Evolutionary conservation across 208 protist species (phyloP), one percentile per base, ranked within the genome.

Genomic region (Crithidia bombi): DNA sequence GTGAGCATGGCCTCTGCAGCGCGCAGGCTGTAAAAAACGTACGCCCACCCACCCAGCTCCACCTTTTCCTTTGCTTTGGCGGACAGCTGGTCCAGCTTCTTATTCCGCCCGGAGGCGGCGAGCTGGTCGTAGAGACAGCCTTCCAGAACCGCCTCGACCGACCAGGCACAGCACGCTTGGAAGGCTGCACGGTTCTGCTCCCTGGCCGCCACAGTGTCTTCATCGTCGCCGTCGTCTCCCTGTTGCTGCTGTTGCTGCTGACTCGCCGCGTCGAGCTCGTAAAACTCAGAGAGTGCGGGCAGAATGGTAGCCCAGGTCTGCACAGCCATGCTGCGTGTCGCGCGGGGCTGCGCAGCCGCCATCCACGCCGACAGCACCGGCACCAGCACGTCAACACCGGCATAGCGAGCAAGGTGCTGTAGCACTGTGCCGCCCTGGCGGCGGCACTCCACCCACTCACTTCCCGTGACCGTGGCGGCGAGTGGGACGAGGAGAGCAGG

Each of bases 1-100:
- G 56, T 65, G 5, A 80, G 64, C 49, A 95, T 81, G 14, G 80
- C 69, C 72, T 97, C 89, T 11, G 85, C 73, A 32, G 80, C 87
- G 14, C 92, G 92, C 56, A 97, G 73, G 33, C 67, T 88, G 81
- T 90, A 95, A 78, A 87, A 97, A 41, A 94, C 57, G 65, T 83
- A 82, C 19, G 75, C 70, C 92, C 92, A 97, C 9, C 88, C 79
- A 25, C 85, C 79, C 54, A 83, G 38, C 73, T 94, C 82, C 32
- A 79, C 68, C 73, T 91, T 91, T 41, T 77, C 75, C 62, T 82
- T 81, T 25, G 78, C 65, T 68, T 69, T 80, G 14, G 63, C 73
- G 30, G 75, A 70, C 21, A 85, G 58, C 43, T 75, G 64, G 38
- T 72, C 44, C 26, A 65, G 62, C 55, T 47, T 33, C 50, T 73